Percentiles rank a stretch among this genome's conserved stretches.
phyloP scores from a whole-genome alignment of 331 rosid species.

The Malus hybrid region DNA sequence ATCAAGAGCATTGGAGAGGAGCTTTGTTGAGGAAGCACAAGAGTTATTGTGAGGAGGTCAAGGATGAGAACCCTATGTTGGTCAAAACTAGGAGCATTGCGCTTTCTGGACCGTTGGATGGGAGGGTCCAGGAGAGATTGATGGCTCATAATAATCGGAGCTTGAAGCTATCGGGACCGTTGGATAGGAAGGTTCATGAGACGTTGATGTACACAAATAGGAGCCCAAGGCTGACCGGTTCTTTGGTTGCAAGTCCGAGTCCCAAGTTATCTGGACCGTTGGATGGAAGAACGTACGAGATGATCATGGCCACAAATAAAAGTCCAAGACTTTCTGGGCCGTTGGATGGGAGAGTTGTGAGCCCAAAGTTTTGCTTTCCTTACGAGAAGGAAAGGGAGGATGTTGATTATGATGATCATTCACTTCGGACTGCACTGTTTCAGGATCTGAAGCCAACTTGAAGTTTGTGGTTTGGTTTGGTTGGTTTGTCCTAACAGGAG shows the following conservation, averaged over 20 bases:
- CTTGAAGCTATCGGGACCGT: conserved; percentile 59
- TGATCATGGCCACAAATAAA: conserved; percentile 4
- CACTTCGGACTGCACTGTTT: conserved; percentile 75
- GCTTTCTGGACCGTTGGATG: conserved; percentile 76
- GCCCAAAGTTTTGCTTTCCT: conserved; percentile 40
- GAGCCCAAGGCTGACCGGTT: conserved; percentile 30
- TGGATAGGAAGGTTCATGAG: conserved; percentile 50
- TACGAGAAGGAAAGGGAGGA: conserved; percentile 34
- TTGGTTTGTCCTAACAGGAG: background rate
- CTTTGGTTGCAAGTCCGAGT: conserved; percentile 28
- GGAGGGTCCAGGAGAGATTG: conserved; percentile 38
- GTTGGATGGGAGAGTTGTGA: conserved; percentile 30
- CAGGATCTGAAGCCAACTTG: conserved; percentile 82
- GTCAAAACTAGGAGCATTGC: conserved; percentile 41
- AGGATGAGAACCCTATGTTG: conserved; percentile 23
- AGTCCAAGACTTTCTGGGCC: conserved; percentile 33
- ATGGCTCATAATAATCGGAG: conserved; percentile 11
- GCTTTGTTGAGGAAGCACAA: conserved; percentile 29
- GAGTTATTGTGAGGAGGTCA: conserved; percentile 9
- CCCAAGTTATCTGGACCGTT: conserved; percentile 47
- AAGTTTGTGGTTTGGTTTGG: background rate
- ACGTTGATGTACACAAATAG: conserved; percentile 30
- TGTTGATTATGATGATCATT: conserved; percentile 45
- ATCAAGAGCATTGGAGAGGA: conserved; percentile 47
- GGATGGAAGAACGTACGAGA: conserved; percentile 26